Conservation (phyloP, 345 rosid species). For the Mallotus nudiflorus region DNA sequence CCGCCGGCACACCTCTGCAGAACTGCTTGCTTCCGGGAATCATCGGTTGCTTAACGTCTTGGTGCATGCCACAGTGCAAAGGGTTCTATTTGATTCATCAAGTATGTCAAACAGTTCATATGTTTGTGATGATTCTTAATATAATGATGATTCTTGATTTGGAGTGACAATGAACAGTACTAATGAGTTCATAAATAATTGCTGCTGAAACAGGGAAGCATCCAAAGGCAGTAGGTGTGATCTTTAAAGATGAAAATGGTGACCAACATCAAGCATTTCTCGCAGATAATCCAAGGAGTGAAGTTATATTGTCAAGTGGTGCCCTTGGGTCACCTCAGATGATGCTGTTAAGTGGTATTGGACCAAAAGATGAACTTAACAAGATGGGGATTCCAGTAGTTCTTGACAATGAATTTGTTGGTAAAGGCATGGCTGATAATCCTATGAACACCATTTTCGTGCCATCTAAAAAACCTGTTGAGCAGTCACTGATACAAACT, state of each 20-base stretch:
- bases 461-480: conserved; percentile 57
- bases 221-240: conserved; percentile 76
- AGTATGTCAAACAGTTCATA: conserved; percentile 31
- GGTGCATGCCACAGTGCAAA: conserved; percentile 78
- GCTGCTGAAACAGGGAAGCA: conserved; percentile 39
- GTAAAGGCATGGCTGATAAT: conserved; percentile 91
- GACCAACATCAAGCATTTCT: conserved; percentile 65
- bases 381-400: conserved; percentile 64
- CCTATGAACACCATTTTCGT: conserved; percentile 88
- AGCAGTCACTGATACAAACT: conserved; percentile 81
- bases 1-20: conserved; percentile 91
- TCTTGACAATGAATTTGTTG: conserved; percentile 60
- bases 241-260: conserved; percentile 87
- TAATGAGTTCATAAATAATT: no score
- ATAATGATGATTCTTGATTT: no score
- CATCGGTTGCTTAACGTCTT: conserved; percentile 68
- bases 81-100: conserved; percentile 61
- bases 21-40: conserved; percentile 76
- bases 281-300: conserved; percentile 49
- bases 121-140: no score
- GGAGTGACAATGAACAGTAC: no score
- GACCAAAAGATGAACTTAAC: conserved; percentile 68
- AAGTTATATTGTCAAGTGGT: conserved; percentile 77
- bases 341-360: conserved; percentile 85
- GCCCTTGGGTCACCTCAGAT: conserved; percentile 93